phyloP scores from a whole-genome alignment of 2,329 filamentous ascomycete genomes.

The Daldinia eschscholtzii region DNA sequence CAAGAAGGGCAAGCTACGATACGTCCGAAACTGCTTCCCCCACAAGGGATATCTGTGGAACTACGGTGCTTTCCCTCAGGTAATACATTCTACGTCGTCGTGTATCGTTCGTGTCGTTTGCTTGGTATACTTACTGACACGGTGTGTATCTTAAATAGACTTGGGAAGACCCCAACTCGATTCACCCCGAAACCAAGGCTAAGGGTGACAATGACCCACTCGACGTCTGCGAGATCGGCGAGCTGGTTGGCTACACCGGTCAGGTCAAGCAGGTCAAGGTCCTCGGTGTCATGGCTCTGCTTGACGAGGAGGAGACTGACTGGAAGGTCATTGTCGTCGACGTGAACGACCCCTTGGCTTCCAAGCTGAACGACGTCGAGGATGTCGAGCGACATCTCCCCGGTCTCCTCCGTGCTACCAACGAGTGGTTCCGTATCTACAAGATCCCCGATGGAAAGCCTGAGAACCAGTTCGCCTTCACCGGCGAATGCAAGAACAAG shows the following conservation, averaged over 20 bases:
- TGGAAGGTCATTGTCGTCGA: constrained; percentile 99
- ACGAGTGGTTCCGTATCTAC: constrained; percentile 99
- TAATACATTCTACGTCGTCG: constrained; percentile 59
- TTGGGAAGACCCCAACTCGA: constrained; percentile 96
- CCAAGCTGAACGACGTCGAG: constrained; percentile 98
- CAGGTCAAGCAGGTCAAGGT: constrained; percentile 99
- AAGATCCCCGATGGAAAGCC: constrained; percentile 99
- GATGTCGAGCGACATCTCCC: constrained; percentile 99
- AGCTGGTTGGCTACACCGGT: constrained; percentile 94
- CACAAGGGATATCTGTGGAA: constrained; percentile 99
- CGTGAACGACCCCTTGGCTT: constrained; percentile 93
- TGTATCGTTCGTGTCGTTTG: constrained; percentile 14
- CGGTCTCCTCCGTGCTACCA: constrained; percentile 95
- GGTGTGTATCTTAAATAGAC: constrained; percentile 69
- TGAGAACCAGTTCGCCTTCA: constrained; percentile 99
- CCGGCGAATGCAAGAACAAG: constrained; percentile 99
- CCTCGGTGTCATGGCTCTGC: constrained; percentile 97
- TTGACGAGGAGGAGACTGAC: constrained; percentile 99
- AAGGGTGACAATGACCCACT: constrained; percentile 99
- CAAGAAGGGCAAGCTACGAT: constrained; percentile 99
- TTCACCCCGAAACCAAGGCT: constrained; percentile 98
- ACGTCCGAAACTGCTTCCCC: constrained; percentile 99
- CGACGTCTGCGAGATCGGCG: constrained; percentile 99
- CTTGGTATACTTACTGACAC: constrained; percentile 17
- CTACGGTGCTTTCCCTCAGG: constrained; percentile 99